Conservation (phyloP, 169 alveolate genomes). For the Blepharisma undulans region DNA sequence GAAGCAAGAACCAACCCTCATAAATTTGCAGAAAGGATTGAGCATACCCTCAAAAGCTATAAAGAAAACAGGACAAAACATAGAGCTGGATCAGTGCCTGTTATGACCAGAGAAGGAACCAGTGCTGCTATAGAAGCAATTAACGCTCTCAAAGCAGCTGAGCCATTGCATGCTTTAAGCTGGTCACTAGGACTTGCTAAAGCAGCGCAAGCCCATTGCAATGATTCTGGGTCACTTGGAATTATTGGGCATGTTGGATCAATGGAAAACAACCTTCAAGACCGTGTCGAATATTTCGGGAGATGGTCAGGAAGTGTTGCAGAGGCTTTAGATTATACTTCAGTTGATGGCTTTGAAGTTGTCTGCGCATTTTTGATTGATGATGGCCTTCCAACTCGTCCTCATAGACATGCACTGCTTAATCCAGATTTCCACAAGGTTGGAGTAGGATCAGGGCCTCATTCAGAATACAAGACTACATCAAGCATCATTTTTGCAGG, state of each 20-base stretch:
- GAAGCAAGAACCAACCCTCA: background rate
- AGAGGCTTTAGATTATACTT: slow-evolving; percentile 3
- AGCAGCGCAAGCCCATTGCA: slow-evolving; percentile 66
- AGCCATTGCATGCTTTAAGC: slow-evolving; percentile 38
- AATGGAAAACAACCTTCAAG: background rate
- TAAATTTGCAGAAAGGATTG: slow-evolving; percentile 16
- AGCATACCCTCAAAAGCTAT: slow-evolving; percentile 1
- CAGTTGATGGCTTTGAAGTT: slow-evolving; percentile 37
- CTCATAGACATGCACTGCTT: slow-evolving; percentile 43
- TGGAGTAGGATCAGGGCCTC: slow-evolving; percentile 49
- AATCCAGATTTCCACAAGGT: slow-evolving; percentile 15
- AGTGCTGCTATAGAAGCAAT: slow-evolving; percentile 52
- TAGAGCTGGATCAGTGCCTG: slow-evolving; percentile 21
- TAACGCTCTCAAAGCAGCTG: slow-evolving; percentile 34
- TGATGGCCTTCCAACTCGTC: slow-evolving; percentile 49
- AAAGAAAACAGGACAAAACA: background rate
- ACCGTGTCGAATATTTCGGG: background rate
- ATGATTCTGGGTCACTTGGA: slow-evolving; percentile 74
- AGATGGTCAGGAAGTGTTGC: background rate
- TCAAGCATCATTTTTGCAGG: slow-evolving; percentile 1
- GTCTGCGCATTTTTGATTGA: slow-evolving; percentile 44
- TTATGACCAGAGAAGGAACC: background rate
- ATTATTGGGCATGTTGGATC: background rate
- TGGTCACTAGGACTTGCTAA: slow-evolving; percentile 54
- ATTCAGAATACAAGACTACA: background rate